Percentiles rank a stretch among this genome's conserved stretches.
These are phyloP conservation scores for Entomortierella lignicola DNA, from an alignment of 192 early-diverging fungal species.

Conservation along the genomic window DNA sequence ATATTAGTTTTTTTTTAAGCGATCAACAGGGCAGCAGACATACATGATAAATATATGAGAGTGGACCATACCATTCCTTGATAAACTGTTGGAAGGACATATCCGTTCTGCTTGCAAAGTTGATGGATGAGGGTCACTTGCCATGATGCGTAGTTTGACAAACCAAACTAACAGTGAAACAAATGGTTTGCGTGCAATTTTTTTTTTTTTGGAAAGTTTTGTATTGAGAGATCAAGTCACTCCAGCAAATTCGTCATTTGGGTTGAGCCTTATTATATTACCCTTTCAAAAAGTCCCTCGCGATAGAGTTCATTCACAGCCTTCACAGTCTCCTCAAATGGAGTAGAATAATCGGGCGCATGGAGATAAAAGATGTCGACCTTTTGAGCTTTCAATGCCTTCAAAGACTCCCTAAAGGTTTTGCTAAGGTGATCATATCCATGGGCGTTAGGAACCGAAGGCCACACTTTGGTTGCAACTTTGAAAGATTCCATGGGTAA, in stretches of 20 bases:
- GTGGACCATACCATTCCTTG: conserved; percentile 42
- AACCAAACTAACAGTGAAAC: conserved; percentile 40
- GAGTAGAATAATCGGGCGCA: conserved; percentile 66
- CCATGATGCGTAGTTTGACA: conserved; percentile 56
- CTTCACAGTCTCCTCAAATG: conserved; percentile 63
- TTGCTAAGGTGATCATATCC: neutral
- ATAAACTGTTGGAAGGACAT: conserved; percentile 54
- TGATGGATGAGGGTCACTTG: conserved; percentile 52
- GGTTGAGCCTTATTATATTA: conserved; percentile 20
- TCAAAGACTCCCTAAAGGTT: conserved; percentile 47
- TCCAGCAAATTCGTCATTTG: conserved; percentile 12
- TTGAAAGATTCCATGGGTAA: conserved; percentile 35
- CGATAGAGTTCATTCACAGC: conserved; percentile 71
- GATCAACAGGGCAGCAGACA: too few species aligned
- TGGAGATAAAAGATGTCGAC: conserved; percentile 78
- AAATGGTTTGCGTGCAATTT: too few species aligned
- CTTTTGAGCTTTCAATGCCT: conserved; percentile 58
- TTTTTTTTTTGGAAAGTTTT: too few species aligned
- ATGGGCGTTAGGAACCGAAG: conserved; percentile 40
- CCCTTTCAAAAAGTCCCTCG: conserved; percentile 62
- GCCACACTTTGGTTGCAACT: conserved; percentile 69
- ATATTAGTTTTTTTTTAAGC: too few species aligned
- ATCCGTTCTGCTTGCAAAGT: conserved; percentile 55
- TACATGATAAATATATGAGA: too few species aligned
- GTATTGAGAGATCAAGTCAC: too few species aligned